Conservation (phyloP, 2,329 filamentous ascomycete species). For the Clathrospora elynae region DNA sequence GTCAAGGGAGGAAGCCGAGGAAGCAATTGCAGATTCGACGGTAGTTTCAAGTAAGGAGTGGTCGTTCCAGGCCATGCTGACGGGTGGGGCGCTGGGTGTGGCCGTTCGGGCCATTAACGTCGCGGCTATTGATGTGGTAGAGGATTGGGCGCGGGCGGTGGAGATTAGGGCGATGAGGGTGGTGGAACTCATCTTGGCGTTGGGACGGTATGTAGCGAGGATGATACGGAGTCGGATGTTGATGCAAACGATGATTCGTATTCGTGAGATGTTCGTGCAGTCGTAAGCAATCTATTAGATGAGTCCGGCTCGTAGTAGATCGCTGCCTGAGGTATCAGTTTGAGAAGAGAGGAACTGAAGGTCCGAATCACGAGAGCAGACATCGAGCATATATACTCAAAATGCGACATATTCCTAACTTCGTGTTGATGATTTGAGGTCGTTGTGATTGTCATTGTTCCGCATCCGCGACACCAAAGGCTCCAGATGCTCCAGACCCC, state of each 20-base stretch:
- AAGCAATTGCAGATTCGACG: neutral
- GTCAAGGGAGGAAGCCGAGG: constrained; percentile 1
- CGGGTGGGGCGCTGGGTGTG: constrained; percentile 10
- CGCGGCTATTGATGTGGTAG: constrained; percentile 6
- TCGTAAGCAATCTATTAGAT: constrained; percentile 17
- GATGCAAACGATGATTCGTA: too few species aligned
- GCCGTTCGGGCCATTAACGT: constrained; percentile 14
- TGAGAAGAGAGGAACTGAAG: neutral
- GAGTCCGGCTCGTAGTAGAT: constrained; percentile 23
- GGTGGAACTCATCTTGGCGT: constrained; percentile 11
- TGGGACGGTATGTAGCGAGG: neutral
- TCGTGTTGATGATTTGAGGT: too few species aligned
- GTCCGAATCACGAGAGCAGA: neutral
- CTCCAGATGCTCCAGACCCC: constrained; percentile 4
- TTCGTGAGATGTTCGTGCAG: neutral
- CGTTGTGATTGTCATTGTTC: constrained; percentile 6
- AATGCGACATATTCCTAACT: too few species aligned
- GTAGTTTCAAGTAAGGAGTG: neutral
- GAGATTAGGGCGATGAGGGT: constrained; percentile 13
- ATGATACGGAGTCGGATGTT: neutral
- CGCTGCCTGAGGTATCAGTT: constrained; percentile 9
- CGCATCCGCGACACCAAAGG: constrained; percentile 8
- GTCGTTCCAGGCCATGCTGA: constrained; percentile 31
- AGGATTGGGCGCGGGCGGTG: constrained; percentile 12
- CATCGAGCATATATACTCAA: neutral